Evolutionary conservation across 306 rosid species (phyloP).

Genomic region (Prosopis cineraria): DNA sequence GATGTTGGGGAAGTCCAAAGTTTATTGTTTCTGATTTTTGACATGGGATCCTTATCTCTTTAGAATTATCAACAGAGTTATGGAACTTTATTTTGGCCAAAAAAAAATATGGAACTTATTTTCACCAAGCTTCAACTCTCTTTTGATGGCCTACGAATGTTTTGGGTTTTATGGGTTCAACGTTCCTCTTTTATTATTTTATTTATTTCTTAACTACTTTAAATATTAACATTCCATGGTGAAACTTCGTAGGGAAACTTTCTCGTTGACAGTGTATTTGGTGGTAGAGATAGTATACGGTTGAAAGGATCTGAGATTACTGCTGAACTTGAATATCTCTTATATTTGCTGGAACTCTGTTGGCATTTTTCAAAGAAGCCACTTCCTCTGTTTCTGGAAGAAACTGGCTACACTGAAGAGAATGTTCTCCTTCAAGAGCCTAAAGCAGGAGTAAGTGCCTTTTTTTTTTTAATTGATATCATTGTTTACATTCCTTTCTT

Average conservation of each 20-base stretch:
- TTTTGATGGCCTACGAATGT: too few relatives aligned
- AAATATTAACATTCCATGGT: conserved; percentile 26
- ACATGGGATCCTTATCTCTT: not conserved
- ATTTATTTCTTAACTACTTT: not conserved
- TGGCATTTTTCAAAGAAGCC: conserved; percentile 97
- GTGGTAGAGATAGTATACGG: conserved; percentile 70
- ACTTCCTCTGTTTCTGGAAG: conserved; percentile 76
- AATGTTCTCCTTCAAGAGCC: conserved; percentile 90
- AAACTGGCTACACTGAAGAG: conserved; percentile 72
- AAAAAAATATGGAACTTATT: too few relatives aligned
- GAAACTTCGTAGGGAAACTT: conserved; percentile 68
- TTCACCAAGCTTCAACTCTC: too few relatives aligned
- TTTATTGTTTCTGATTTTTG: conserved; percentile 9
- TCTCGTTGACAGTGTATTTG: conserved; percentile 74
- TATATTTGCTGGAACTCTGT: conserved; percentile 77
- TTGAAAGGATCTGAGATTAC: conserved; percentile 67
- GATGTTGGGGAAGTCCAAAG: not conserved
- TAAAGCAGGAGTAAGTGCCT: conserved; percentile 85
- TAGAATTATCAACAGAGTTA: not conserved
- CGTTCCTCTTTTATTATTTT: not conserved
- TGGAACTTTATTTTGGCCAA: conserved; percentile 5
- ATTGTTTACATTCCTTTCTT: conserved; percentile 3
- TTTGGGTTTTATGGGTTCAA: conserved; percentile 23
- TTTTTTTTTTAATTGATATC: conserved; percentile 14
- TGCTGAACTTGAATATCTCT: conserved; percentile 72